These are phyloP conservation scores for Metarhizium brunneum DNA, from an alignment of 2,329 filamentous ascomycete species.

Conservation along the genomic window DNA sequence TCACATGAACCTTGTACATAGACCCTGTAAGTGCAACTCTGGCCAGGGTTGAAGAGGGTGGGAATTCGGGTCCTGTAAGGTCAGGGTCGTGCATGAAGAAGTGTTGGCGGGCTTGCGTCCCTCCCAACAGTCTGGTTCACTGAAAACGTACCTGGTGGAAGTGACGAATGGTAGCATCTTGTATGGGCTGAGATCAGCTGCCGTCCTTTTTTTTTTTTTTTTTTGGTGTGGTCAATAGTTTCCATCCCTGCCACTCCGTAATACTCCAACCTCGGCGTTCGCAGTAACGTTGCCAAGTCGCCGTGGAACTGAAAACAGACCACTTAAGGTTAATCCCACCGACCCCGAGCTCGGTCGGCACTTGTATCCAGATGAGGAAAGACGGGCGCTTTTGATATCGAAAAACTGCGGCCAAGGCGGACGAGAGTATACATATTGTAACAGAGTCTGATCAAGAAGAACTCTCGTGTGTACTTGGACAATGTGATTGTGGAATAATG, in stretches of 20 bases:
- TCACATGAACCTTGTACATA: background rate
- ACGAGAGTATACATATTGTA: no score
- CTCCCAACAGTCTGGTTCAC: background rate
- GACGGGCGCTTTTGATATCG: background rate
- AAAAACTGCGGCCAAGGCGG: background rate
- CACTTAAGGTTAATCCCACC: no score
- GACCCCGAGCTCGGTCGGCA: background rate
- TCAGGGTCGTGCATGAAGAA: background rate
- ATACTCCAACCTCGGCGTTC: background rate
- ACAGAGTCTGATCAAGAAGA: no score
- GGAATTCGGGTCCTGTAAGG: background rate
- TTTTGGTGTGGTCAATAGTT: background rate
- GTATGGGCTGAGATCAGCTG: background rate
- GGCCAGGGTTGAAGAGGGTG: background rate
- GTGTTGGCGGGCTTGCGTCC: background rate
- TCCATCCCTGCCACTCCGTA: background rate
- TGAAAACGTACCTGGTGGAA: background rate
- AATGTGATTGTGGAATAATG: no score
- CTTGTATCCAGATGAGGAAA: background rate
- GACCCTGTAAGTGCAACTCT: background rate
- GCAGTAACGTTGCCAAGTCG: background rate
- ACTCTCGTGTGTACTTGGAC: no score
- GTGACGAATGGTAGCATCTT: background rate
- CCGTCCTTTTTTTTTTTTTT: background rate
- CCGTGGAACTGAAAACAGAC: background rate